These are phyloP conservation scores for Agaricus bisporus DNA, from an alignment of 768 basidiomycete genomes.

Conservation along the genomic window DNA sequence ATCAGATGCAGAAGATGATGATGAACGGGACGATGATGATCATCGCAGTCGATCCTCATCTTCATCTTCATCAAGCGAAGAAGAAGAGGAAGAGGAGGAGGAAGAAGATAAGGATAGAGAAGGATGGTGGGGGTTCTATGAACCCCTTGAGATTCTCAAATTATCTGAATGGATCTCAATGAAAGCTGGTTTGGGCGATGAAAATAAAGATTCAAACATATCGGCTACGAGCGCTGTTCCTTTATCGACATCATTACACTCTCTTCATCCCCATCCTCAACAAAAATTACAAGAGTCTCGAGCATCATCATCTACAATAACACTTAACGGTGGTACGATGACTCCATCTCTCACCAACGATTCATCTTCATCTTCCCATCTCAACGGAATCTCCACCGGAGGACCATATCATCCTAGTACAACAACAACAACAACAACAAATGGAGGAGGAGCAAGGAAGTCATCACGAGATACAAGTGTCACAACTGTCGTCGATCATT, in stretches of 20 bases:
- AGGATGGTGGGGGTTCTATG: conserved; percentile 75
- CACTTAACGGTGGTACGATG: conserved; percentile 5
- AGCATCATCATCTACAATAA: conserved; percentile 12
- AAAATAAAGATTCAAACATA: conserved; percentile 13
- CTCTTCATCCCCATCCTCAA: background rate
- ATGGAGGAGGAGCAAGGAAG: background rate
- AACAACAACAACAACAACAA: background rate
- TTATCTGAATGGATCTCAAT: conserved; percentile 60
- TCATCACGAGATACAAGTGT: conserved; percentile 3
- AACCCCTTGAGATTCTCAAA: conserved; percentile 57
- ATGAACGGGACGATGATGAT: background rate
- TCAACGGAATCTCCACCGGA: conserved; percentile 2
- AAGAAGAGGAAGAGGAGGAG: conserved; percentile 10
- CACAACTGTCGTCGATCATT: conserved; percentile 16
- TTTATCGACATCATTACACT: background rate
- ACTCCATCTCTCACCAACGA: conserved; percentile 3
- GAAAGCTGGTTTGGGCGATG: conserved; percentile 37
- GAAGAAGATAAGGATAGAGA: conserved; percentile 34
- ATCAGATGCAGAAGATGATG: background rate
- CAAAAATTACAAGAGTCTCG: background rate
- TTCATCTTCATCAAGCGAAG: background rate
- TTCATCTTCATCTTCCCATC: background rate
- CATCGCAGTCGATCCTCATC: background rate
- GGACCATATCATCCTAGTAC: background rate
- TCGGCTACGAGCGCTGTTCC: background rate